Percentiles rank a stretch among this genome's conserved stretches.
Conservation (phyloP, 2,329 filamentous ascomycete species). For the Tricladium varicosporioides region DNA sequence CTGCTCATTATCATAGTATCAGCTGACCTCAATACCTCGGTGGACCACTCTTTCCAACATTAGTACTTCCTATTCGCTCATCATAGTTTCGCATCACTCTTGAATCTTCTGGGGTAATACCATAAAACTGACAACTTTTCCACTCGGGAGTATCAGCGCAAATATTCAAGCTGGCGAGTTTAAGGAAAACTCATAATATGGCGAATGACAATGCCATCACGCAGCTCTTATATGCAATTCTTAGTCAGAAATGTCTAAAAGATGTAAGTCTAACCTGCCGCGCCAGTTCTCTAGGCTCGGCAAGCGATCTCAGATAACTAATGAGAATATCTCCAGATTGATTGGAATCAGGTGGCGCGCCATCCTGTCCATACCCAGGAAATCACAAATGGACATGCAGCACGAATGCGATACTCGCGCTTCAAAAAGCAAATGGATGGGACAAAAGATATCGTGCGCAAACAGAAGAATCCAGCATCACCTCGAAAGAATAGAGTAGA, state of each 20-base stretch:
- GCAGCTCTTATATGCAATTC: constrained; percentile 53
- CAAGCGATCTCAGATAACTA: background rate
- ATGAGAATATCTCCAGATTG: constrained; percentile 39
- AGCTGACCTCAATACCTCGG: background rate
- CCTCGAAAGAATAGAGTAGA: constrained; percentile 22
- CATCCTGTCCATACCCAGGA: constrained; percentile 38
- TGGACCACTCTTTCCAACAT: background rate
- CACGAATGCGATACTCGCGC: constrained; percentile 54
- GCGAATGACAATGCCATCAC: constrained; percentile 47
- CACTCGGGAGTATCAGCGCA: background rate
- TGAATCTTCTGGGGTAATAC: background rate
- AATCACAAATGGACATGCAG: constrained; percentile 55
- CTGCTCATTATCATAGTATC: background rate
- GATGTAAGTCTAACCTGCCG: constrained; percentile 37
- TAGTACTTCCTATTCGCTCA: background rate
- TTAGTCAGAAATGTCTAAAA: constrained; percentile 54
- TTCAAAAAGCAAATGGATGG: constrained; percentile 53
- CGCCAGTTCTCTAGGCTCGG: background rate
- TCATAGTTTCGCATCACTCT: background rate
- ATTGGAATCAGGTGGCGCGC: constrained; percentile 50
- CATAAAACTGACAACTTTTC: background rate
- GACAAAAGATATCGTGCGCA: constrained; percentile 23
- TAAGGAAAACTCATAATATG: constrained; percentile 38
- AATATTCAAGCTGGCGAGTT: constrained; percentile 27
- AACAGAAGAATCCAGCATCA: constrained; percentile 16